Percentiles rank a stretch among this genome's conserved stretches.
Conservation (phyloP, 2,329 filamentous ascomycete species). For the Xylariaceae sp. region DNA sequence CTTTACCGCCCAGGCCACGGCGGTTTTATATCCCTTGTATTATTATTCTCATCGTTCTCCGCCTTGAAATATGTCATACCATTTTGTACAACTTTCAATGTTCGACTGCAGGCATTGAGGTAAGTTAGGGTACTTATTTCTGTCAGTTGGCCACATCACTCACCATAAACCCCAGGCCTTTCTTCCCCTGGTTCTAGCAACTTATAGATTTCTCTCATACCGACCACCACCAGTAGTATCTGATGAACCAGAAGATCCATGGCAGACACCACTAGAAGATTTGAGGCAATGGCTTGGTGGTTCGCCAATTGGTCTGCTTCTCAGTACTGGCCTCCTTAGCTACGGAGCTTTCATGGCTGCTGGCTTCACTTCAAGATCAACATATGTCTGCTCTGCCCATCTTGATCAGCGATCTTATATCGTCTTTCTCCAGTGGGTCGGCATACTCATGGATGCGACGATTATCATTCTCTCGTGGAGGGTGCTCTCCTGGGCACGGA, state of each 20-base stretch:
- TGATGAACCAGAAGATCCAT: slow-evolving; percentile 44
- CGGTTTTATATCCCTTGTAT: slow-evolving; percentile 43
- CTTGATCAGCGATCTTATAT: slow-evolving; percentile 37
- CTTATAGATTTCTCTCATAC: slow-evolving; percentile 42
- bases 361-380: slow-evolving; percentile 40
- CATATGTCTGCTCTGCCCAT: slow-evolving; percentile 47
- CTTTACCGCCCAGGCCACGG: slow-evolving; percentile 44
- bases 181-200: slow-evolving; percentile 41
- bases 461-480: slow-evolving; percentile 49
- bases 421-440: slow-evolving; percentile 41
- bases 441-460: slow-evolving; percentile 43
- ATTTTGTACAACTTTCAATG: slow-evolving; percentile 49
- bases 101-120: slow-evolving; percentile 47
- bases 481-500: slow-evolving; percentile 48
- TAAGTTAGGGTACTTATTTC: too few species aligned
- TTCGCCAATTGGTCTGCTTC: slow-evolving; percentile 36
- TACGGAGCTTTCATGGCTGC: slow-evolving; percentile 41
- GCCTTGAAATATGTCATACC: slow-evolving; percentile 45
- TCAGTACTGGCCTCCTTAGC: slow-evolving; percentile 38
- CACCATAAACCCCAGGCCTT: slow-evolving; percentile 45
- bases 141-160: too few species aligned
- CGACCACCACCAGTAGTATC: slow-evolving; percentile 32
- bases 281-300: slow-evolving; percentile 43
- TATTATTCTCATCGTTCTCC: slow-evolving; percentile 41
- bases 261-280: slow-evolving; percentile 46